phyloP scores from a whole-genome alignment of 306 rosid genomes.

The Prunus padus region DNA sequence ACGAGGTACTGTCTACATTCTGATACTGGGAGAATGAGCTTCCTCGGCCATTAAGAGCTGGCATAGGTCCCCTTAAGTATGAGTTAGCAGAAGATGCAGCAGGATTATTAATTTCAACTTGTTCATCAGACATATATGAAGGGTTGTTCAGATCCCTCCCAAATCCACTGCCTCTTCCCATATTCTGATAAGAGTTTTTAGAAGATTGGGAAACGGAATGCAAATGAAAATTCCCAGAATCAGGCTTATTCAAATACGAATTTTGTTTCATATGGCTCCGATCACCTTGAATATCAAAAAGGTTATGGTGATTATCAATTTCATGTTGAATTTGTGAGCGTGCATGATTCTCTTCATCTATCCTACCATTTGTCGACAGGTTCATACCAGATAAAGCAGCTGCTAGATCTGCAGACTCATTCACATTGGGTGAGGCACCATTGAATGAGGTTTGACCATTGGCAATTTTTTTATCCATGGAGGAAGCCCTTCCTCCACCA shows the following conservation, averaged over 20 bases:
- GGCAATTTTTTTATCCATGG: slow-evolving; percentile 59
- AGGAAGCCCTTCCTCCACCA: slow-evolving; percentile 63
- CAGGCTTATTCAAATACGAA: slow-evolving; percentile 59
- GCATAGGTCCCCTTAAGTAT: slow-evolving; percentile 59
- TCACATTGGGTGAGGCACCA: slow-evolving; percentile 48
- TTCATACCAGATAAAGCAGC: slow-evolving; percentile 80
- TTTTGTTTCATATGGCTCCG: slow-evolving; percentile 58
- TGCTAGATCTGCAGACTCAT: slow-evolving; percentile 67
- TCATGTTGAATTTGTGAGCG: slow-evolving; percentile 65
- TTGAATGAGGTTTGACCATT: slow-evolving; percentile 48
- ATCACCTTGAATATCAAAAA: slow-evolving; percentile 66
- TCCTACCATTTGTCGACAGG: slow-evolving; percentile 52
- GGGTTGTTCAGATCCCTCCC: slow-evolving; percentile 47
- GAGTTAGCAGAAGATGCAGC: slow-evolving; percentile 44
- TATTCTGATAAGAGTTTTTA: slow-evolving; percentile 48
- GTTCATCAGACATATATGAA: slow-evolving; percentile 44
- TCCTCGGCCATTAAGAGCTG: slow-evolving; percentile 54
- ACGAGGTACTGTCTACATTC: slow-evolving; percentile 51
- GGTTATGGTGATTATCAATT: slow-evolving; percentile 50
- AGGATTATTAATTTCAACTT: slow-evolving; percentile 49
- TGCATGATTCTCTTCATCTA: slow-evolving; percentile 54
- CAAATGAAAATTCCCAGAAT: slow-evolving; percentile 54
- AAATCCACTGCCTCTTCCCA: slow-evolving; percentile 40
- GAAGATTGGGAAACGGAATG: slow-evolving; percentile 42
- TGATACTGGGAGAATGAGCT: slow-evolving; percentile 56